Conservation (phyloP, 2,329 filamentous ascomycete genomes). For the Exserohilum rostratum region DNA sequence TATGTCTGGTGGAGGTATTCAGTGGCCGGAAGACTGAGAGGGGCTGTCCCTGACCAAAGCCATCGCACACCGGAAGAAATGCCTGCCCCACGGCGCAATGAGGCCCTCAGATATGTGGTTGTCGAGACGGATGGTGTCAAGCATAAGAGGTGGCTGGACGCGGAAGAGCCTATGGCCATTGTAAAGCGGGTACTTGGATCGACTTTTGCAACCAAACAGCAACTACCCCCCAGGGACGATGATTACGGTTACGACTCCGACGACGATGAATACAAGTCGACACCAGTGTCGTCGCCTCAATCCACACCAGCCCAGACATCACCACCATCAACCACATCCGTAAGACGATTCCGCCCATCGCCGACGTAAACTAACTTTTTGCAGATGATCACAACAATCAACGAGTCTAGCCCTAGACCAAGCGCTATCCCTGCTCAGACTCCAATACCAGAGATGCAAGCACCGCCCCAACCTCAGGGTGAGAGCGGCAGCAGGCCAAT, state of each 20-base stretch:
- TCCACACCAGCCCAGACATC: too few relatives aligned
- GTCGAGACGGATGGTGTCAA: conserved; percentile 30
- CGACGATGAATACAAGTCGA: not conserved
- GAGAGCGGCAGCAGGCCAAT: conserved; percentile 29
- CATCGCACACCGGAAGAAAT: conserved; percentile 34
- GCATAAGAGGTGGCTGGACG: conserved; percentile 18
- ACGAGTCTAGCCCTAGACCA: conserved; percentile 19
- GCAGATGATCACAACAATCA: conserved; percentile 35
- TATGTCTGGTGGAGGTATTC: conserved; percentile 39
- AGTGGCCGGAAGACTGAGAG: conserved; percentile 46
- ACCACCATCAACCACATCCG: conserved; percentile 18
- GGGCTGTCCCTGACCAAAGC: conserved; percentile 31
- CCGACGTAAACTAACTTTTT: conserved; percentile 19
- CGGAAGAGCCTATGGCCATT: conserved; percentile 26
- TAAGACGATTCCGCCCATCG: conserved; percentile 16
- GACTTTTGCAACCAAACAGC: conserved; percentile 22
- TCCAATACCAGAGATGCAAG: conserved; percentile 33
- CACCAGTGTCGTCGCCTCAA: not conserved
- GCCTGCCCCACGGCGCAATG: conserved; percentile 33
- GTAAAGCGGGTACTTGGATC: conserved; percentile 21
- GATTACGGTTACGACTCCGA: conserved; percentile 18
- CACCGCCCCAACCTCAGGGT: conserved; percentile 18
- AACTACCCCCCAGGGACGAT: conserved; percentile 11
- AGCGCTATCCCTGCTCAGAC: conserved; percentile 29
- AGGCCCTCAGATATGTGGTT: conserved; percentile 36